A percentile compares a stretch with the other conserved stretches of the same genome.
These are phyloP conservation scores for Diaporthe nobilis DNA, from an alignment of 2,329 filamentous ascomycete species.

Conservation along the genomic window DNA sequence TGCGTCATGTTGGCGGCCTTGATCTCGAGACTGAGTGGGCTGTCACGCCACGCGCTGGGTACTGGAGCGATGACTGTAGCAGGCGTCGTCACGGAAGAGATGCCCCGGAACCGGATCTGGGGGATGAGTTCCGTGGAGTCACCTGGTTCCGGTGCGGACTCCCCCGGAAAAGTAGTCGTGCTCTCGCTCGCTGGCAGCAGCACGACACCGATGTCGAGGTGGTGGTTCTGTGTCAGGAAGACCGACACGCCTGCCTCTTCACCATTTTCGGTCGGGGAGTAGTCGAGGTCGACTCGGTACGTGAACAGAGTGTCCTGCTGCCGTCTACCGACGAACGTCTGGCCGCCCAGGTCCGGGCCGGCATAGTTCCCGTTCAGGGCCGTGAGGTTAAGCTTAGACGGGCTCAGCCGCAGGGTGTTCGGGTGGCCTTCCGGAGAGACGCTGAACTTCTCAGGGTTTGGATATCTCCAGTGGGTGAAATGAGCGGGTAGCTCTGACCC, in stretches of 20 bases:
- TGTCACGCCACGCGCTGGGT: constrained; percentile 54
- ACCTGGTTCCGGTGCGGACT: constrained; percentile 32
- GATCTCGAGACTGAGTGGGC: constrained; percentile 57
- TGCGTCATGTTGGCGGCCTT: constrained; percentile 61
- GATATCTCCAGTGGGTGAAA: constrained; percentile 70
- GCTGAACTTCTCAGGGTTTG: constrained; percentile 59
- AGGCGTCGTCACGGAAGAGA: constrained; percentile 57
- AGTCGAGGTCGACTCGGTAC: constrained; percentile 62
- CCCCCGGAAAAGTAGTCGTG: constrained; percentile 44
- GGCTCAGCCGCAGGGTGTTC: constrained; percentile 61
- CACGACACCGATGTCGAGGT: constrained; percentile 62
- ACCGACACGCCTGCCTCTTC: constrained; percentile 67
- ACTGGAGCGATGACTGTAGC: constrained; percentile 54
- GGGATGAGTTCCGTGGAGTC: constrained; percentile 48
- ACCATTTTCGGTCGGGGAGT: constrained; percentile 52
- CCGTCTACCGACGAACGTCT: constrained; percentile 70
- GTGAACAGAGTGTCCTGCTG: constrained; percentile 70
- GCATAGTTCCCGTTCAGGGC: constrained; percentile 63
- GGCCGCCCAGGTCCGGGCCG: constrained; percentile 56
- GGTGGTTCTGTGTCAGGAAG: constrained; percentile 68
- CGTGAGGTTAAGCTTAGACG: constrained; percentile 67
- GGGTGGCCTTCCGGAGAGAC: constrained; percentile 59
- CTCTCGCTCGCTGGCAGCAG: constrained; percentile 51
- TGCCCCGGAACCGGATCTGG: constrained; percentile 61
- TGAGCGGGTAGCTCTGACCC: constrained; percentile 63